Conservation (phyloP, 1,139 yeast species). For the Lodderomyces pseudojiufengensis region DNA sequence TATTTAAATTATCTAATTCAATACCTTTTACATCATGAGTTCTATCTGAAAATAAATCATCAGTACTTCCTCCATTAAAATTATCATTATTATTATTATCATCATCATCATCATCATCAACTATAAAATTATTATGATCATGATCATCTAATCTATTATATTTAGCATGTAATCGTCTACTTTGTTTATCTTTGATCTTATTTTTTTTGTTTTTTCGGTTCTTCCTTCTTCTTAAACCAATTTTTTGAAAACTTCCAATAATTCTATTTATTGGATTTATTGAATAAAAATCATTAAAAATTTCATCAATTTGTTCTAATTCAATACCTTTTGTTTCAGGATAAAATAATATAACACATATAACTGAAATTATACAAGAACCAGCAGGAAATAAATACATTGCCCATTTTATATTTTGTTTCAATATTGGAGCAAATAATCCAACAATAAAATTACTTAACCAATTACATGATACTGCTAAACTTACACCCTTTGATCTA, state of each 20-base stretch:
- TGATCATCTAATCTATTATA: conserved; percentile 7
- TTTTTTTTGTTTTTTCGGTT: neutral
- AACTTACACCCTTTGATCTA: conserved; percentile 52
- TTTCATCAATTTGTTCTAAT: conserved; percentile 81
- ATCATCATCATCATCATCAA: conserved; percentile 1
- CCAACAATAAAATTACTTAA: conserved; percentile 53
- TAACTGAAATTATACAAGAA: conserved; percentile 42
- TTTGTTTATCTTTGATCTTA: conserved; percentile 3
- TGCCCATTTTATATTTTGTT: conserved; percentile 47
- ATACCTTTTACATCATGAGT: neutral
- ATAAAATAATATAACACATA: conserved; percentile 59
- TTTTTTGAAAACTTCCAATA: conserved; percentile 4
- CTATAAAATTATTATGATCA: conserved; percentile 14
- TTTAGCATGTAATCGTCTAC: conserved; percentile 4
- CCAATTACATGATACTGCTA: conserved; percentile 57
- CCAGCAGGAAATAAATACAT: conserved; percentile 48
- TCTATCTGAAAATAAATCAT: neutral
- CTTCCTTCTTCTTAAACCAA: conserved; percentile 1
- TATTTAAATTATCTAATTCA: conserved; percentile 18
- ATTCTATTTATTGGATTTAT: conserved; percentile 7
- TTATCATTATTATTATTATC: conserved; percentile 15
- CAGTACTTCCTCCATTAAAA: neutral
- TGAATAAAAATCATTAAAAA: conserved; percentile 58
- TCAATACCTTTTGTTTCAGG: conserved; percentile 92
- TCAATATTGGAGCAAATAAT: conserved; percentile 49